Percentiles rank a stretch among this genome's conserved stretches.
Conservation (phyloP, 2,329 filamentous ascomycete genomes). For the Sporothrix brasiliensis region DNA sequence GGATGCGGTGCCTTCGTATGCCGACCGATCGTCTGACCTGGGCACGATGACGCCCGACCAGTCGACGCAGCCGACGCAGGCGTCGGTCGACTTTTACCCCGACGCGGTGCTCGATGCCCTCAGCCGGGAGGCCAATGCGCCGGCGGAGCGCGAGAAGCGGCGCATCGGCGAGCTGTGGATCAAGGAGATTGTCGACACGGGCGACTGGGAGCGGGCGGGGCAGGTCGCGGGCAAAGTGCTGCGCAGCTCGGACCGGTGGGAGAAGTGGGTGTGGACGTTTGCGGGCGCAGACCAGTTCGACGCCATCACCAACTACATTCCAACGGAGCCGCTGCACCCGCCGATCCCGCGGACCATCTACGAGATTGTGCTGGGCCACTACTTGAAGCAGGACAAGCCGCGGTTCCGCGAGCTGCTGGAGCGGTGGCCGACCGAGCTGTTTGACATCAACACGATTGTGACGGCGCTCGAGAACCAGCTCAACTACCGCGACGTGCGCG, state of each 20-base stretch:
- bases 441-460: constrained; percentile 75
- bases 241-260: constrained; percentile 78
- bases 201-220: constrained; percentile 77
- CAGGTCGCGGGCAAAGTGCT: constrained; percentile 81
- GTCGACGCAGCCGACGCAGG: constrained; percentile 39
- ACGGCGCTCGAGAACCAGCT: constrained; percentile 81
- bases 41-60: constrained; percentile 46
- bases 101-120: constrained; percentile 68
- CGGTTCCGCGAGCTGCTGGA: constrained; percentile 79
- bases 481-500: constrained; percentile 70
- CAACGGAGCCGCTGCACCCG: constrained; percentile 73
- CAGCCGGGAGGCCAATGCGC: constrained; percentile 61
- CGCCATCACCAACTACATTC: constrained; percentile 84
- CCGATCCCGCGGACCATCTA: constrained; percentile 81
- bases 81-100: constrained; percentile 67
- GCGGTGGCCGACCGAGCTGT: constrained; percentile 80
- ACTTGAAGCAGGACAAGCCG: constrained; percentile 75
- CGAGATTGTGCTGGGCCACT: constrained; percentile 86
- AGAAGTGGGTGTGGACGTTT: constrained; percentile 94
- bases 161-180: constrained; percentile 93
- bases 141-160: constrained; percentile 82
- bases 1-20: constrained; percentile 58
- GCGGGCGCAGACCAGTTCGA: constrained; percentile 83
- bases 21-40: constrained; percentile 45
- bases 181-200: constrained; percentile 74